Evolutionary conservation across 1,284 basidiomycete genomes (phyloP), one percentile per base, ranked within the genome.

Genomic region (Cerioporus squamosus): DNA sequence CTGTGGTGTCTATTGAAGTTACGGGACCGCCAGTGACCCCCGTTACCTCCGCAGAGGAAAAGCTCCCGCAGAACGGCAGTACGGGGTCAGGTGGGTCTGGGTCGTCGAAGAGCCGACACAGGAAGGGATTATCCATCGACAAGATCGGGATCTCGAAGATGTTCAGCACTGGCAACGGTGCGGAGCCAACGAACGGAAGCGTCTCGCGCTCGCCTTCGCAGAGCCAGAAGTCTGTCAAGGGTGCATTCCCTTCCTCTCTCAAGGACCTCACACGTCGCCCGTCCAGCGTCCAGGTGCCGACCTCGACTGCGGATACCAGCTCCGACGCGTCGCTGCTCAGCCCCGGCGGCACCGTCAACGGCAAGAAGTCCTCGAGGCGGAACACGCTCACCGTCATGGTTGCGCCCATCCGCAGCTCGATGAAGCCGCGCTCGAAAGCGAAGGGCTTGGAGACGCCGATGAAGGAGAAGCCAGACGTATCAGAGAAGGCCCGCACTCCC

Each of bases 301-400:
- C 55, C 8, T 56, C 70, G 18, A 59, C 60, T 14, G 54, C 61
- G 15, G 50, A 64, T 15, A 55, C 68, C 8, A 60, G 51, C 18
- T 40, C 68, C 44, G 73, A 74, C 60, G 65, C 68, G 2, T 51
- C 70, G 17, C 65, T 77, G 2, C 64, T 79, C 56, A 79, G 74
- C 57, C 77, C 78, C 1, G 51, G 69, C 42, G 68, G 67, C 58
- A 60, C 68, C 3, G 62, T 68, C 15, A 76, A 72, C 51, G 63
- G 74, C 62, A 85, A 83, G 81, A 87, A 87, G 78, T 79, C 66
- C 20, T 57, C 60, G 18, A 80, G 88, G 68, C 77, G 91, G 62
- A 93, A 91, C 72, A 94, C 93, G 1, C 78, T 94, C 55, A 93
- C 89, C 0, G 84, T 93, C 46, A 91, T 94, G 83, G 89, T 92